Conservation (phyloP, 2,329 filamentous ascomycete species). For the Nemania bipapillata region DNA sequence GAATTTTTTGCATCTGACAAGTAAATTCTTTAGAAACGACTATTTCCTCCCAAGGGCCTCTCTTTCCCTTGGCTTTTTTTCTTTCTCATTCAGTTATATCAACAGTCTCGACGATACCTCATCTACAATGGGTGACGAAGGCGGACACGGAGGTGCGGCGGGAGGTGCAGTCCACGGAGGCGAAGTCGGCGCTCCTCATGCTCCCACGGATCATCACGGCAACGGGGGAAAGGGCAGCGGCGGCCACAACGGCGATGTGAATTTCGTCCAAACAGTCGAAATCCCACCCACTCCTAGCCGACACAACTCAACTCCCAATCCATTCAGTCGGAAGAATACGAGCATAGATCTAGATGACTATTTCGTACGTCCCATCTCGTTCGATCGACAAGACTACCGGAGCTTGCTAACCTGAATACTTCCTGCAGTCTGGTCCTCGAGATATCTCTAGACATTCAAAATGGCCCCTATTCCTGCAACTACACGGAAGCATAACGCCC, state of each 20-base stretch:
- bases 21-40: neutral
- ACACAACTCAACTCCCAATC: constrained; percentile 46
- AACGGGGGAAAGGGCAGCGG: constrained; percentile 25
- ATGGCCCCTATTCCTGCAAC: constrained; percentile 79
- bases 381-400: neutral
- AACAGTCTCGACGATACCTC: constrained; percentile 16
- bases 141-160: constrained; percentile 23
- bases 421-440: constrained; percentile 67
- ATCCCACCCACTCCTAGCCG: constrained; percentile 42
- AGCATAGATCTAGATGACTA: constrained; percentile 59
- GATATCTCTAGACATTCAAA: constrained; percentile 80
- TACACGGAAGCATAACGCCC: constrained; percentile 78
- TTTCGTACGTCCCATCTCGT: constrained; percentile 52
- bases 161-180: constrained; percentile 22
- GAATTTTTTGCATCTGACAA: constrained; percentile 15
- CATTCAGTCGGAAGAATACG: constrained; percentile 50
- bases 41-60: neutral
- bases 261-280: constrained; percentile 31
- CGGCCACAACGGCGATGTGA: constrained; percentile 26
- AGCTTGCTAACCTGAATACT: constrained; percentile 15
- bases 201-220: constrained; percentile 26
- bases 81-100: neutral
- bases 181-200: constrained; percentile 35
- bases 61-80: neutral
- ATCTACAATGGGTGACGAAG: constrained; percentile 45